These are phyloP conservation scores for Tuber aestivum DNA, from an alignment of 495 filamentous ascomycete species.

Conservation along the genomic window DNA sequence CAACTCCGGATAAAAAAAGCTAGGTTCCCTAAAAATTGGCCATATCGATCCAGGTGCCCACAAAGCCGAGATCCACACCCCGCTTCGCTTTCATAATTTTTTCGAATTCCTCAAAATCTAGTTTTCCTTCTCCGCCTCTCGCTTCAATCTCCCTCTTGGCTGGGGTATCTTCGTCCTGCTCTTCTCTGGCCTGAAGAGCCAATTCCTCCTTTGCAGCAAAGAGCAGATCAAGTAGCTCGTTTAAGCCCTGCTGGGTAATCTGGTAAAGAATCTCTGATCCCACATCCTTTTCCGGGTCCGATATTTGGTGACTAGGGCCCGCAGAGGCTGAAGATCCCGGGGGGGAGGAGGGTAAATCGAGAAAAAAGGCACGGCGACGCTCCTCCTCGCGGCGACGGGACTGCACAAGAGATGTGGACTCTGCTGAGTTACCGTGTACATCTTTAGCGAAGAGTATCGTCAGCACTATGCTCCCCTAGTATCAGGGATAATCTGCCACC, in stretches of 20 bases:
- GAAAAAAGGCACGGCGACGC: slow-evolving; percentile 12
- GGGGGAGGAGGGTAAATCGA: slow-evolving; percentile 5
- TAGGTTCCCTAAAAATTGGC: slow-evolving; percentile 50
- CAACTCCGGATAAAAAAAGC: not conserved
- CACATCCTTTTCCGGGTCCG: slow-evolving; percentile 50
- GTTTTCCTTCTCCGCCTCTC: slow-evolving; percentile 65
- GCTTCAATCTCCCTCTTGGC: slow-evolving; percentile 25
- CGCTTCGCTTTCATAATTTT: slow-evolving; percentile 59
- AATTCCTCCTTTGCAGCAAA: slow-evolving; percentile 77
- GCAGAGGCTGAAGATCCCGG: slow-evolving; percentile 4
- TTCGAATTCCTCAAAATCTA: slow-evolving; percentile 69
- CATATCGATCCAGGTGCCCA: slow-evolving; percentile 83
- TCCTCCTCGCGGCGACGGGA: slow-evolving; percentile 4
- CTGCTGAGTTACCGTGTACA: slow-evolving; percentile 5
- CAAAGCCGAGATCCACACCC: slow-evolving; percentile 61
- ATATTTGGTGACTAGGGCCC: not conserved
- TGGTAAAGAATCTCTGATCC: slow-evolving; percentile 88
- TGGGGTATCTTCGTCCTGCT: slow-evolving; percentile 28
- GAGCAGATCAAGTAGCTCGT: slow-evolving; percentile 79
- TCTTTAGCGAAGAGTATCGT: not conserved
- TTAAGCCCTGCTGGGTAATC: slow-evolving; percentile 81
- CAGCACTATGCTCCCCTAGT: not conserved
- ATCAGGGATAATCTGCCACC: not conserved
- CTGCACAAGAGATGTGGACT: slow-evolving; percentile 6
- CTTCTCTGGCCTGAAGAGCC: slow-evolving; percentile 61